Evolutionary conservation across 108 stramenopile genomes (phyloP).

Genomic region (Nitzschia sp.): DNA sequence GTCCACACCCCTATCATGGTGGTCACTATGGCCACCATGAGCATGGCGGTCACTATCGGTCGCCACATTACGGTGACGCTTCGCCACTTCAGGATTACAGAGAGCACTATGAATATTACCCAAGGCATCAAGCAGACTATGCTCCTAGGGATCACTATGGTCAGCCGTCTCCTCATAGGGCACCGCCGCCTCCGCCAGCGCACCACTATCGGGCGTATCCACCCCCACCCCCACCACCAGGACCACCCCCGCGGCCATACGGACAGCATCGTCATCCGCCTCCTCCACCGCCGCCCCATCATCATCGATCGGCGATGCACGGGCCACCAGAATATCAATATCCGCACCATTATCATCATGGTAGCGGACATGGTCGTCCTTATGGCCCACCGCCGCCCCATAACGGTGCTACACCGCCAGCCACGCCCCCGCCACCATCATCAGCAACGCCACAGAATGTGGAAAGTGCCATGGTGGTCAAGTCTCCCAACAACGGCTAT

Average conservation of each 20-base stretch:
- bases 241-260: constrained; percentile 11
- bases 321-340: not conserved
- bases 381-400: not conserved
- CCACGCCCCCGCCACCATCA: constrained; percentile 7
- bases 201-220: constrained; percentile 3
- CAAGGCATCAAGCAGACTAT: not conserved
- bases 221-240: constrained; percentile 19
- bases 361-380: constrained; percentile 3
- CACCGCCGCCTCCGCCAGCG: constrained; percentile 11
- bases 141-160: constrained; percentile 16
- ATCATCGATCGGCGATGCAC: not conserved
- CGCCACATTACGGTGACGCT: not conserved
- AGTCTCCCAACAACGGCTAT: constrained; percentile 15
- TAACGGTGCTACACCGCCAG: not conserved
- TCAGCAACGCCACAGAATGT: not conserved
- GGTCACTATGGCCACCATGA: not conserved
- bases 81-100: constrained; percentile 15
- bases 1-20: not conserved
- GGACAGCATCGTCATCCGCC: constrained; percentile 10
- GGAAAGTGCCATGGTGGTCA: not conserved
- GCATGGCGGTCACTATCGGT: not conserved
- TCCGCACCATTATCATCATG: not conserved
- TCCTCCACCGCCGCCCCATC: not conserved
- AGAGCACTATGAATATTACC: constrained; percentile 22
- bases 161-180: constrained; percentile 18